Base-by-base conservation (phyloP, 2,329 filamentous ascomycete genomes). In the Cordyceps tenuipes region DNA sequence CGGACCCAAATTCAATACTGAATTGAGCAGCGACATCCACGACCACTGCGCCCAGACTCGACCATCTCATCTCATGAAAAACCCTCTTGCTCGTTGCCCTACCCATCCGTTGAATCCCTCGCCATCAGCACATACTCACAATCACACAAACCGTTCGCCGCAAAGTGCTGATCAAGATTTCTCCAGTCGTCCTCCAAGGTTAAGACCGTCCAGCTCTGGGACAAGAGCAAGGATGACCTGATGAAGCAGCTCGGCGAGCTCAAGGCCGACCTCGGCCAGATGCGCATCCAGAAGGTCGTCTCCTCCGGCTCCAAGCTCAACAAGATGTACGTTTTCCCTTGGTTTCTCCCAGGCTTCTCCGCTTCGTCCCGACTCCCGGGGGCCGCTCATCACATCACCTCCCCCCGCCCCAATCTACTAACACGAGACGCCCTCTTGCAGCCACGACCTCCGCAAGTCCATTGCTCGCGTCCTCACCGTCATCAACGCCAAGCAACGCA, bases 401-500 rank as follows among this genome's bases (percentile, higher is more conserved):
- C 12, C 34, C 5, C 34, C 17, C 3, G 5, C 7, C 5, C 12
- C 39, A 13, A 12, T 7, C 15, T 15, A 8, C 39, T 43, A 43
- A 43, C 39, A 43, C 39, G 39, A 5, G 29, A 15, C 39, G 39
- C 6, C 6, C 39, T 15, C 7, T 8, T 8, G 96, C 72, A 97
- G 92, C 82, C 91, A 96, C 84, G 95, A 99, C 79, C 85, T 99
- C 78, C 92, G 94, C 85, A 99, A 99, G 87, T 96, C 92, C 68
- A 97, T 99, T 80, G 95, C 94, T 75, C 92, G 93, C 76, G 90
- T 97, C 80, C 88, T 99, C 73, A 99, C 94, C 79, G 86, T 99
- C 83, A 96, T 99, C 88, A 99, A 97, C 86, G 89, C 91, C 81
- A 97, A 96, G 87, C 94, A 99, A 85, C 89, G 95, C 78, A 84